These are phyloP conservation scores for Venturia asperata DNA, from an alignment of 2,329 filamentous ascomycete genomes.

Conservation along the genomic window DNA sequence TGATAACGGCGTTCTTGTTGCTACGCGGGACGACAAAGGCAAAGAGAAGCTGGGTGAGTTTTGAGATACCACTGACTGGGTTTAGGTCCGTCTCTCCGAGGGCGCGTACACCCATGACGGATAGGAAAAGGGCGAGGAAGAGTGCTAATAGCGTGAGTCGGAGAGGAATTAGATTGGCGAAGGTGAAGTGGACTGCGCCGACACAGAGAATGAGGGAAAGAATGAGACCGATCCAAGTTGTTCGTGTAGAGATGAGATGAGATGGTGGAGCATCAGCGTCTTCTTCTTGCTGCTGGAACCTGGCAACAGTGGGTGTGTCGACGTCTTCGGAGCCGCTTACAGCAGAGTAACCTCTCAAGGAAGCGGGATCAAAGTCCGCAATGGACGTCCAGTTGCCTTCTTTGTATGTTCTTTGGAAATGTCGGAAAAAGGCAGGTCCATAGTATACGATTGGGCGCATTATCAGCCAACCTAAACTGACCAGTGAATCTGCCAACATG, in stretches of 20 bases:
- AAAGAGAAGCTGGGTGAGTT: conserved; percentile 92
- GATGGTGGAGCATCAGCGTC: conserved; percentile 75
- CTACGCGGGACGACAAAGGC: conserved; percentile 72
- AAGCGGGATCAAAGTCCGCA: background rate
- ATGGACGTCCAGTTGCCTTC: conserved; percentile 17
- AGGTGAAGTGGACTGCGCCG: conserved; percentile 71
- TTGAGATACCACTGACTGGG: conserved; percentile 92
- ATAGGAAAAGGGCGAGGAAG: conserved; percentile 61
- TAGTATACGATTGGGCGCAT: conserved; percentile 52
- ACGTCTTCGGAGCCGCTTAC: conserved; percentile 17
- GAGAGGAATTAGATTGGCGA: conserved; percentile 73
- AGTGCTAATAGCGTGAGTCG: conserved; percentile 80
- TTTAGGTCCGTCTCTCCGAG: conserved; percentile 85
- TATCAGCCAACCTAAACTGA: conserved; percentile 76
- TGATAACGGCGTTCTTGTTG: conserved; percentile 79
- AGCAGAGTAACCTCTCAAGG: conserved; percentile 11
- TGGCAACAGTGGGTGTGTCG: conserved; percentile 21
- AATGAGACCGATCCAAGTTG: conserved; percentile 67
- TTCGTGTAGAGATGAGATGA: conserved; percentile 67
- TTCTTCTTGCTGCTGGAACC: conserved; percentile 29
- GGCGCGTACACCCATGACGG: conserved; percentile 58
- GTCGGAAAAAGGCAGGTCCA: conserved; percentile 9
- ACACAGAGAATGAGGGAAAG: conserved; percentile 75
- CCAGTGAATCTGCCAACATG: conserved; percentile 88
- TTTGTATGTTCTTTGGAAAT: conserved; percentile 8